These are phyloP conservation scores for Nevesoporus exiguus DNA, from an alignment of 768 basidiomycete genomes.

Conservation along the genomic window DNA sequence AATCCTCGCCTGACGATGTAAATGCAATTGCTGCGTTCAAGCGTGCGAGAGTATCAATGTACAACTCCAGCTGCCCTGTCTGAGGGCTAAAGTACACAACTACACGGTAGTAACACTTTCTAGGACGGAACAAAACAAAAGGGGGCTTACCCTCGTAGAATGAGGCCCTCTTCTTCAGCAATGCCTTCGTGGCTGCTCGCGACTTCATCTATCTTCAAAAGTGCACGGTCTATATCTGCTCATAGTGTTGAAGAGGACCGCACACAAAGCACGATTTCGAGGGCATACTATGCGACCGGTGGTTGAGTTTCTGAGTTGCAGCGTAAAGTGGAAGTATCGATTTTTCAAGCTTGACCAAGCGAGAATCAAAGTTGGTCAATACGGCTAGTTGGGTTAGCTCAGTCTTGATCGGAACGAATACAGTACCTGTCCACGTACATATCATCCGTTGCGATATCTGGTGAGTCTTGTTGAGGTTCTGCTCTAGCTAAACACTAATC, in stretches of 20 bases:
- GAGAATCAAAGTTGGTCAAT: constrained; percentile 78
- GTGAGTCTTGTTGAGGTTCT: constrained; percentile 81
- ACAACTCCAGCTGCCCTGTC: constrained; percentile 56
- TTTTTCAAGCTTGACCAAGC: constrained; percentile 80
- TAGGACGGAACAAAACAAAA: background rate
- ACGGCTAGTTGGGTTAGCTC: constrained; percentile 56
- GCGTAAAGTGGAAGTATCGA: constrained; percentile 81
- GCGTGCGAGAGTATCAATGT: constrained; percentile 71
- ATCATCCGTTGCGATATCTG: constrained; percentile 87
- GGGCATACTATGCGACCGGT: constrained; percentile 64
- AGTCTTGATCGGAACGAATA: constrained; percentile 11
- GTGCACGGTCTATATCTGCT: constrained; percentile 75
- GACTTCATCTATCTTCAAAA: constrained; percentile 76
- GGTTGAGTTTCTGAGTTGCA: constrained; percentile 71
- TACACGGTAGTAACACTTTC: background rate
- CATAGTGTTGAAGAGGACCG: background rate
- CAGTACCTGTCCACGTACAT: constrained; percentile 43
- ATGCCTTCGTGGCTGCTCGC: constrained; percentile 72
- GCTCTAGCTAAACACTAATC: constrained; percentile 57
- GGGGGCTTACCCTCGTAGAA: constrained; percentile 62
- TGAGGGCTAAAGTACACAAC: constrained; percentile 53
- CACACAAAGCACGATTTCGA: background rate
- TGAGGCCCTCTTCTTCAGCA: constrained; percentile 73
- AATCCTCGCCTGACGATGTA: constrained; percentile 54
- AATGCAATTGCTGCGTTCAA: constrained; percentile 80